These are phyloP conservation scores for Gymnopilus dilepis DNA, from an alignment of 768 basidiomycete species.

Conservation along the genomic window DNA sequence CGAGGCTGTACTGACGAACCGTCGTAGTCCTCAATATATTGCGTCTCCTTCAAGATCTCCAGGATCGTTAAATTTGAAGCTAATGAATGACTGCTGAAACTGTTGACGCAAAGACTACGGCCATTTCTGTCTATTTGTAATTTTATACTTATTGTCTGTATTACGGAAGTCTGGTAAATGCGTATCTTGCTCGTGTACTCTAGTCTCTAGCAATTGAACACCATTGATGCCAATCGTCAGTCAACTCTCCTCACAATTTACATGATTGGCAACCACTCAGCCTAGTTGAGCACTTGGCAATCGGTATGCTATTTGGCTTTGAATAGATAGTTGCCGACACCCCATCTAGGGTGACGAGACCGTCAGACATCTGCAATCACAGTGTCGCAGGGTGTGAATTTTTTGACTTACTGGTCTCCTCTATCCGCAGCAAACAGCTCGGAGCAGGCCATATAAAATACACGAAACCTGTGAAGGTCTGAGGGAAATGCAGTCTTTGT, in stretches of 20 bases:
- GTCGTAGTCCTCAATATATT: conserved; percentile 80
- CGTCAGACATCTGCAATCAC: too few relatives aligned
- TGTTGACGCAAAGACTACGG: not conserved
- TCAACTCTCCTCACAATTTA: too few relatives aligned
- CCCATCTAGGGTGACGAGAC: conserved; percentile 62
- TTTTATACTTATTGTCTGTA: conserved; percentile 3
- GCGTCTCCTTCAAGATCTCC: conserved; percentile 71
- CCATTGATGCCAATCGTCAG: too few relatives aligned
- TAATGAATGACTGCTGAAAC: not conserved
- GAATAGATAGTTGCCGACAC: conserved; percentile 62
- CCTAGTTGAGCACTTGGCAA: too few relatives aligned
- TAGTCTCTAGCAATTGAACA: not conserved
- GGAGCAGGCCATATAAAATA: conserved; percentile 75
- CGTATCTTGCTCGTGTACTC: not conserved
- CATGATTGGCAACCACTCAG: too few relatives aligned
- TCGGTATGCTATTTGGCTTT: conserved; percentile 33
- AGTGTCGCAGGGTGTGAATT: too few relatives aligned
- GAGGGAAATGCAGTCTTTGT: not conserved
- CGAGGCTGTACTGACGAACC: conserved; percentile 10
- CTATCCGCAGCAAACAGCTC: conserved; percentile 67
- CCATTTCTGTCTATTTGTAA: conserved; percentile 12
- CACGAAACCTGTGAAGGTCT: conserved; percentile 56
- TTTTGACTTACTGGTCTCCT: conserved; percentile 72
- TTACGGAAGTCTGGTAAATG: not conserved
- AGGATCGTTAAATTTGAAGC: conserved; percentile 40